Base-by-base conservation (phyloP, 805 yeast species). In the Candida rishiriensis region DNA sequence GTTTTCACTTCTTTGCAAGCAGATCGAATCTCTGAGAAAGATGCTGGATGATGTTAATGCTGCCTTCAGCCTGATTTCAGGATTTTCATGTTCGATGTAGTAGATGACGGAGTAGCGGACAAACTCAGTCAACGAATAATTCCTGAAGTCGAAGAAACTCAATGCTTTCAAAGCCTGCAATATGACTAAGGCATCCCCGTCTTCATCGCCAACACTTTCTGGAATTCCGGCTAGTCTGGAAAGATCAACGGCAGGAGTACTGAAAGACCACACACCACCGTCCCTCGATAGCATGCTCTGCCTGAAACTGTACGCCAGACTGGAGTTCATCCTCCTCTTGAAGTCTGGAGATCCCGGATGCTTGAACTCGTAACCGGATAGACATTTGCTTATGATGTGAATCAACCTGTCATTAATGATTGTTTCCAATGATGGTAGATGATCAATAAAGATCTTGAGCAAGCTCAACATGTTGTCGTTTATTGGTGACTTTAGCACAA, bases 261-360 rank as follows among this genome's bases (percentile, higher is more conserved):
- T 46, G 31, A 56, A 57, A 6, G 49, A 39, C 13, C 14, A 12
- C 13, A 33, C 13, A 0, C 76, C 74, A 0, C 91, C 88, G 52
- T 86, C 95, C 47, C 83, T 78, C 2, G 81, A 65, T 6, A 84
- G 72, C 82, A 83, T 81, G 36, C 78, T 73, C 47, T 85, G 84
- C 52, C 98, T 76, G 66, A 83, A 89, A 46, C 81, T 86, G 48
- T 78, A 77, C 0, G 97, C 97, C 21, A 75, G 66, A n/a, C 76
- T 70, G 13, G 78, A 67, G 52, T 79, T 79, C 71, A 83, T 78
- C 38, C 73, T 75, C 41, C 73, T 69, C 28, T 75, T 69, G 18
- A 82, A 79, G 49, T 78, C 79, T 2, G 96, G 96, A 13, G 93
- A 79, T 0, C 96, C 97, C 0, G 97, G 96, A 35, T 85, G 86